Percentiles rank a stretch among this genome's conserved stretches.
These are phyloP conservation scores for Rhizoclosmatium sp. DNA, from an alignment of 192 early-diverging fungal species.

Conservation along the genomic window DNA sequence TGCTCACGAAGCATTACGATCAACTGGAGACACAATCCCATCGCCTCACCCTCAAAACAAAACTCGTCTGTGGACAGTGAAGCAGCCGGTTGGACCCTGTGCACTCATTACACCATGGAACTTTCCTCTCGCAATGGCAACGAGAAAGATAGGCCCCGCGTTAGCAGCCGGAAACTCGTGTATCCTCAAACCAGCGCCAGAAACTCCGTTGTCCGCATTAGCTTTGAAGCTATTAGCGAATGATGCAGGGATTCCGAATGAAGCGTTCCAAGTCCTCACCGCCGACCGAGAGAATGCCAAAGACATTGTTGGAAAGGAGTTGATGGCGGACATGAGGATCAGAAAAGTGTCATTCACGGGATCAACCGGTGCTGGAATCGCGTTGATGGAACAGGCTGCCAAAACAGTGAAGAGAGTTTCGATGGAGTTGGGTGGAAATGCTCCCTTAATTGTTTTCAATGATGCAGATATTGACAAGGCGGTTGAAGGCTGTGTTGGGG, in stretches of 20 bases:
- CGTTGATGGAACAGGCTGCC: slow-evolving; percentile 67
- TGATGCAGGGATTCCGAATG: slow-evolving; percentile 65
- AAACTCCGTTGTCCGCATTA: slow-evolving; percentile 50
- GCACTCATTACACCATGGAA: slow-evolving; percentile 61
- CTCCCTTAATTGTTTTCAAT: slow-evolving; percentile 60
- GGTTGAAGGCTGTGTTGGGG: slow-evolving; percentile 44
- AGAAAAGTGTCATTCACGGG: slow-evolving; percentile 83
- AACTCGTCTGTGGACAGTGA: slow-evolving; percentile 71
- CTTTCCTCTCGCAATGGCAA: slow-evolving; percentile 88
- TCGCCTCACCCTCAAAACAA: slow-evolving; percentile 47
- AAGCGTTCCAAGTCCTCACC: slow-evolving; percentile 75
- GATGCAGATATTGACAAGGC: slow-evolving; percentile 55
- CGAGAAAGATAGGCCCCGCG: slow-evolving; percentile 77
- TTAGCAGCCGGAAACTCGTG: slow-evolving; percentile 79
- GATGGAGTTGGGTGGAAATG: slow-evolving; percentile 60
- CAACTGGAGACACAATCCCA: slow-evolving; percentile 82
- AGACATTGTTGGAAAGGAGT: slow-evolving; percentile 63
- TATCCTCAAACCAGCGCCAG: slow-evolving; percentile 71
- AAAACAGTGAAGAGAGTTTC: slow-evolving; percentile 60
- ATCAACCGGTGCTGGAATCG: slow-evolving; percentile 75
- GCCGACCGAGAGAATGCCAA: slow-evolving; percentile 52
- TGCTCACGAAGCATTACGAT: slow-evolving; percentile 82
- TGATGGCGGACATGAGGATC: slow-evolving; percentile 47
- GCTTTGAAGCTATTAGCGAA: slow-evolving; percentile 42
- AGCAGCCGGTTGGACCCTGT: slow-evolving; percentile 77